phyloP scores from a whole-genome alignment of 2,329 filamentous ascomycete species.

The Trichoderma pleuroti region DNA sequence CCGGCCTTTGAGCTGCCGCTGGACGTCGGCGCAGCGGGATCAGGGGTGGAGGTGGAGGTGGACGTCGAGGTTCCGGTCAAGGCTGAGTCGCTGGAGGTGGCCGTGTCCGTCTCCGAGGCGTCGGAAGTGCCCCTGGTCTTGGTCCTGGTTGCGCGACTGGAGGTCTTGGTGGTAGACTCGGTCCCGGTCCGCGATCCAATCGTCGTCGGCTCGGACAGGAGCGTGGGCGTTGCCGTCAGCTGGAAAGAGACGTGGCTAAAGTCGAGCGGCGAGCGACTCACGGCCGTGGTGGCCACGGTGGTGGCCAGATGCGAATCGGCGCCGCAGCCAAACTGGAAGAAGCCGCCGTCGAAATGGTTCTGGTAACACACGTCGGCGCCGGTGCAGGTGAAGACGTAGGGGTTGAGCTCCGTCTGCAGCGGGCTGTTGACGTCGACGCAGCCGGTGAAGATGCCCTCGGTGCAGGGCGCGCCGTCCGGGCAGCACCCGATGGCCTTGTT shows the following conservation, averaged over 20 bases:
- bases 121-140: not conserved
- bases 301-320: constrained; percentile 45
- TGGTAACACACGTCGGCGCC: constrained; percentile 51
- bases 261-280: constrained; percentile 36
- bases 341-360: constrained; percentile 54
- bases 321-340: constrained; percentile 56
- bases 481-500: constrained; percentile 55
- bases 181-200: constrained; percentile 30
- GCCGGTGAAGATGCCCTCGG: constrained; percentile 53
- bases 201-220: constrained; percentile 41
- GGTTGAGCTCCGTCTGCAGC: constrained; percentile 49
- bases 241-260: constrained; percentile 40
- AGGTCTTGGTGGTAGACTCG: not conserved
- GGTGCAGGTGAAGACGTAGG: constrained; percentile 55
- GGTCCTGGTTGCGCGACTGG: not conserved
- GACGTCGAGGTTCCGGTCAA: not conserved
- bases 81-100: constrained; percentile 11
- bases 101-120: constrained; percentile 9
- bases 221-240: constrained; percentile 39
- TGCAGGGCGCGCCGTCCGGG: constrained; percentile 49
- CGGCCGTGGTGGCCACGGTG: constrained; percentile 45
- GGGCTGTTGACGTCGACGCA: constrained; percentile 53
- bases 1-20: constrained; percentile 37
- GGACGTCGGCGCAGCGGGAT: constrained; percentile 30
- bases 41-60: constrained; percentile 22